Conservation (phyloP, 371 early-diverging fungal genomes). For the Mucor velutinosus region DNA sequence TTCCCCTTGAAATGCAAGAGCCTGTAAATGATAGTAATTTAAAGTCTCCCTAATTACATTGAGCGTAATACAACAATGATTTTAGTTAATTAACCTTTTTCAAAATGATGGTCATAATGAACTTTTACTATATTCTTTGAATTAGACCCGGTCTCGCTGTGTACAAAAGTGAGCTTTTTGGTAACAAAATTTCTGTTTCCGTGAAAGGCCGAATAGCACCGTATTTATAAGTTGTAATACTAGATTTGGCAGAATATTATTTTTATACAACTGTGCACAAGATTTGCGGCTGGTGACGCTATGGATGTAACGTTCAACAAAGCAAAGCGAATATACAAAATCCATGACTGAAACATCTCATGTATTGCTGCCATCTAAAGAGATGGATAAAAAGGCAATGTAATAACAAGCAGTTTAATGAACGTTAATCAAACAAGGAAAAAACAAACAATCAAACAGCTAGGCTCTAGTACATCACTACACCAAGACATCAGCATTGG, state of each 20-base stretch:
- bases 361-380: background rate
- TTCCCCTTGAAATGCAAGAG: background rate
- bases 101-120: background rate
- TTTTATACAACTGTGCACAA: background rate
- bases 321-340: background rate
- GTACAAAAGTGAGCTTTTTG: background rate
- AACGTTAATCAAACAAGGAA: background rate
- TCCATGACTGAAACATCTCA: background rate
- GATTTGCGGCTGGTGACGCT: slow-evolving; percentile 2
- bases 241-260: background rate
- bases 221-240: background rate
- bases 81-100: background rate
- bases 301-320: background rate
- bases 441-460: background rate
- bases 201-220: background rate
- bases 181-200: background rate
- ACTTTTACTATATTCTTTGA: background rate
- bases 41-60: background rate
- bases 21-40: background rate
- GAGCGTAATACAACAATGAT: background rate
- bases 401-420: background rate
- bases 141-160: background rate
- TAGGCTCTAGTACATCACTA: background rate
- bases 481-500: background rate
- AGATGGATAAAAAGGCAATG: background rate